Percentiles rank a stretch among this genome's conserved stretches.
phyloP scores from a whole-genome alignment of 2,329 filamentous ascomycete genomes.

The Microcyclospora pomicola region DNA sequence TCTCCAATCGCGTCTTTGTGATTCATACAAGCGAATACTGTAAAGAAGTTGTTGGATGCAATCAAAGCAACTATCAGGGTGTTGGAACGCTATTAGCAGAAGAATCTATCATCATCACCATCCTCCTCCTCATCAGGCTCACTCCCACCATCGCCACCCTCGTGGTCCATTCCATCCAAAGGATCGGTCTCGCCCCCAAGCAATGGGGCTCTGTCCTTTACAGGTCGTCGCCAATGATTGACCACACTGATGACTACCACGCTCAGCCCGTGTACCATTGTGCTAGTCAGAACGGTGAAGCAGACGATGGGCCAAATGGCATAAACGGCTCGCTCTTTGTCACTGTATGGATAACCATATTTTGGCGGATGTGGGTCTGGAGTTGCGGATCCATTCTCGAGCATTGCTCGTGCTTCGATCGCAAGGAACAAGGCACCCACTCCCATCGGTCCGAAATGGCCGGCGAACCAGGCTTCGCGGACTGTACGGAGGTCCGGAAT shows the following conservation, averaged over 20 bases:
- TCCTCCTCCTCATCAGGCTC: slow-evolving; percentile 13
- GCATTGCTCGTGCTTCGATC: slow-evolving; percentile 39
- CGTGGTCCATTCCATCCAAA: slow-evolving; percentile 37
- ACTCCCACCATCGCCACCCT: slow-evolving; percentile 24
- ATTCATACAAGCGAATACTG: too few relatives aligned
- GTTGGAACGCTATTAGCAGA: not conserved
- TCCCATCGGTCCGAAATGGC: slow-evolving; percentile 46
- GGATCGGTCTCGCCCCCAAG: slow-evolving; percentile 38
- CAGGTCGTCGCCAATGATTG: slow-evolving; percentile 33
- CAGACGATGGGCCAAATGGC: slow-evolving; percentile 42
- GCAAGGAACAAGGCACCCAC: slow-evolving; percentile 43
- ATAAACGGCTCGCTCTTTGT: slow-evolving; percentile 27
- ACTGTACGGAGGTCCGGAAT: slow-evolving; percentile 37
- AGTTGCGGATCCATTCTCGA: slow-evolving; percentile 36
- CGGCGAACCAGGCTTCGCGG: slow-evolving; percentile 40
- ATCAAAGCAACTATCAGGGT: not conserved
- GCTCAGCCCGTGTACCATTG: slow-evolving; percentile 40
- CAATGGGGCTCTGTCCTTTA: slow-evolving; percentile 35
- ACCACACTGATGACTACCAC: slow-evolving; percentile 37
- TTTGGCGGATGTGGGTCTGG: slow-evolving; percentile 32
- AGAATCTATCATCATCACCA: slow-evolving; percentile 3
- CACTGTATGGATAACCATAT: slow-evolving; percentile 19
- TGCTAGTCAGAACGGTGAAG: slow-evolving; percentile 41
- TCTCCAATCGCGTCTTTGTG: too few relatives aligned
- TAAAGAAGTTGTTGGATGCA: too few relatives aligned